Conservation (phyloP, 805 yeast genomes). For the Kodamaea jinghongensis region DNA sequence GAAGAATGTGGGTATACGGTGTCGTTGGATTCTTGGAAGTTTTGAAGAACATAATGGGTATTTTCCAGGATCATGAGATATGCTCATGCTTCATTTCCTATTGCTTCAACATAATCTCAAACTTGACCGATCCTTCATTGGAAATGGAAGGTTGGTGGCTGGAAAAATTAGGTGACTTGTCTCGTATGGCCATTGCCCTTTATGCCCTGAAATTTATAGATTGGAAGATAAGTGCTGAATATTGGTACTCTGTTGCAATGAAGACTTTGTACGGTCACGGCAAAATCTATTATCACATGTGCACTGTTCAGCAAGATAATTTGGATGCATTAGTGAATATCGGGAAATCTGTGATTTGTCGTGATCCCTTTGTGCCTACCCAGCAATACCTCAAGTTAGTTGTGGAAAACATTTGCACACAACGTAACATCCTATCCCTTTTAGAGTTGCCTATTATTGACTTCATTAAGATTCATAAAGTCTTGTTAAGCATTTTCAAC, state of each 20-base stretch:
- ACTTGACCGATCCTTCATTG: constrained; percentile 51
- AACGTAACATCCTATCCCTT: constrained; percentile 56
- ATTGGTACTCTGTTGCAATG: constrained; percentile 78
- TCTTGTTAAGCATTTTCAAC: constrained; percentile 50
- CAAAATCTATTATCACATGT: constrained; percentile 80
- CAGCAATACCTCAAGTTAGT: constrained; percentile 74
- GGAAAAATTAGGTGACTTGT: constrained; percentile 80
- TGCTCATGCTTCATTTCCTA: constrained; percentile 72
- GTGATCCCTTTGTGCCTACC: constrained; percentile 83
- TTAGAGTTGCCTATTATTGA: constrained; percentile 59
- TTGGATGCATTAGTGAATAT: constrained; percentile 76
- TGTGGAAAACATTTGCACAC: constrained; percentile 74
- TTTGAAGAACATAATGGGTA: constrained; percentile 67
- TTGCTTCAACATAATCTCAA: constrained; percentile 60
- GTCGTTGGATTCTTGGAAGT: constrained; percentile 78
- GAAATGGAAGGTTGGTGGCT: constrained; percentile 76
- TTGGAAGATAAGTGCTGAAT: constrained; percentile 80
- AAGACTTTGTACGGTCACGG: constrained; percentile 79
- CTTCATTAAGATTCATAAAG: constrained; percentile 66
- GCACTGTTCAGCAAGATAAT: constrained; percentile 77
- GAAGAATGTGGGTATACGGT: constrained; percentile 85
- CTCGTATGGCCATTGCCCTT: constrained; percentile 84
- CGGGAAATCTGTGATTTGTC: constrained; percentile 75
- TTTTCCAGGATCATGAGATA: constrained; percentile 74
- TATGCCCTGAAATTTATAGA: constrained; percentile 78